Conservation (phyloP, 345 rosid species). For the Syzygium oleosum region DNA sequence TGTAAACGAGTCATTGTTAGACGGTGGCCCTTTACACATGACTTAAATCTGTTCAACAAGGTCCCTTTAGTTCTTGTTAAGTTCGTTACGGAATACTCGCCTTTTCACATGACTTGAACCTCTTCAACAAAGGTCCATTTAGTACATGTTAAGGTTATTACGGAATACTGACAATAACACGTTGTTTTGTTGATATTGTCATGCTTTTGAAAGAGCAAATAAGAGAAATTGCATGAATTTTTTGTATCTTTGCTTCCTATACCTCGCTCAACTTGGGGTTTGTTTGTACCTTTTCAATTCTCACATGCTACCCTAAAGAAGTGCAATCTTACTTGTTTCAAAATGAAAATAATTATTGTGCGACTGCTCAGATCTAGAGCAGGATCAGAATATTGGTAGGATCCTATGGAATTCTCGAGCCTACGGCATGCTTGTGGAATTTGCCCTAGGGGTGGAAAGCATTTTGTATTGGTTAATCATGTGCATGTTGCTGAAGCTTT, state of each 20-base stretch:
- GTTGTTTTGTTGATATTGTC: not conserved
- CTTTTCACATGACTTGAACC: not conserved
- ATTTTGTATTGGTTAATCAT: not conserved
- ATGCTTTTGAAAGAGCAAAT: not conserved
- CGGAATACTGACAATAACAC: not conserved
- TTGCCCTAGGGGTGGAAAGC: not conserved
- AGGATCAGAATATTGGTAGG: not conserved
- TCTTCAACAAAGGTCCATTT: not conserved
- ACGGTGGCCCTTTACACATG: not conserved
- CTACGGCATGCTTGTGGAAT: not conserved
- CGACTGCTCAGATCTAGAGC: not conserved
- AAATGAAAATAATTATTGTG: not conserved
- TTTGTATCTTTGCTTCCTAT: not conserved
- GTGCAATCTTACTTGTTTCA: not conserved
- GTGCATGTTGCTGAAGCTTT: slow-evolving; percentile 13
- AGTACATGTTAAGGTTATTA: not conserved
- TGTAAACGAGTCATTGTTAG: not conserved
- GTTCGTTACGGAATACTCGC: not conserved
- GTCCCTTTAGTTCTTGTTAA: not conserved
- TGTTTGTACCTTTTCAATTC: not conserved
- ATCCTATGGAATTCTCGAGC: not conserved
- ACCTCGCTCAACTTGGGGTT: not conserved
- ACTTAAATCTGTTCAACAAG: not conserved
- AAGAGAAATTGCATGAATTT: not conserved
- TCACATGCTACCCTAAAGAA: not conserved